Percentiles rank a stretch among this genome's conserved stretches.
Conservation (phyloP, 768 basidiomycete species). For the Sporobolomyces phaffii region DNA sequence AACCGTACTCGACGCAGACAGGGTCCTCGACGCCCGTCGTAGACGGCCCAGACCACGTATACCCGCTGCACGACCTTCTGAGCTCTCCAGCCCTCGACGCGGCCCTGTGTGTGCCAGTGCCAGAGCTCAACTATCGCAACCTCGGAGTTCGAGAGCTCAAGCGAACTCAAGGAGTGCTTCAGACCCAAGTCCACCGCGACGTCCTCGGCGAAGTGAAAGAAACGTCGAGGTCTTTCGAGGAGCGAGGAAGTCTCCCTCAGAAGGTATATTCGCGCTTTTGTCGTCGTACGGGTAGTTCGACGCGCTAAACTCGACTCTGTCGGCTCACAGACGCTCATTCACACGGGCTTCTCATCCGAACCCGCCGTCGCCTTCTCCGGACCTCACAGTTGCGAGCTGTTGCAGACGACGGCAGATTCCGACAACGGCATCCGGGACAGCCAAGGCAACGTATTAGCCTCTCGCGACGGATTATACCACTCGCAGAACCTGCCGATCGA, state of each 20-base stretch:
- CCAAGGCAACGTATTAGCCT: slow-evolving; percentile 14
- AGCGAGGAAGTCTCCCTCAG: slow-evolving; percentile 14
- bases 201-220: slow-evolving; percentile 21
- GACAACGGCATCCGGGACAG: slow-evolving; percentile 10
- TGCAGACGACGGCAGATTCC: neutral
- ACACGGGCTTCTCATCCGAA: slow-evolving; percentile 13
- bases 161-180: slow-evolving; percentile 22
- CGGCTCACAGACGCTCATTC: slow-evolving; percentile 20
- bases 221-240: neutral
- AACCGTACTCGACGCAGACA: neutral
- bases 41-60: neutral
- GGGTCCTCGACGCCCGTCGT: neutral
- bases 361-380: slow-evolving; percentile 22
- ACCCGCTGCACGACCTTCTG: slow-evolving; percentile 35
- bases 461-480: slow-evolving; percentile 16
- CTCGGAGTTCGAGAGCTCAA: slow-evolving; percentile 21
- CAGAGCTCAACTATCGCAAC: slow-evolving; percentile 32
- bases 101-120: slow-evolving; percentile 28
- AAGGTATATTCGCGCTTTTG: slow-evolving; percentile 15
- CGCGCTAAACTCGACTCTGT: neutral
- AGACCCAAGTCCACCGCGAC: slow-evolving; percentile 21
- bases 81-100: neutral
- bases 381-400: slow-evolving; percentile 26
- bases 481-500: slow-evolving; percentile 18
- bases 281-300: no score